These are phyloP conservation scores for Caryopteris hybrid DNA, from an alignment of 305 asterid genomes.

Conservation along the genomic window DNA sequence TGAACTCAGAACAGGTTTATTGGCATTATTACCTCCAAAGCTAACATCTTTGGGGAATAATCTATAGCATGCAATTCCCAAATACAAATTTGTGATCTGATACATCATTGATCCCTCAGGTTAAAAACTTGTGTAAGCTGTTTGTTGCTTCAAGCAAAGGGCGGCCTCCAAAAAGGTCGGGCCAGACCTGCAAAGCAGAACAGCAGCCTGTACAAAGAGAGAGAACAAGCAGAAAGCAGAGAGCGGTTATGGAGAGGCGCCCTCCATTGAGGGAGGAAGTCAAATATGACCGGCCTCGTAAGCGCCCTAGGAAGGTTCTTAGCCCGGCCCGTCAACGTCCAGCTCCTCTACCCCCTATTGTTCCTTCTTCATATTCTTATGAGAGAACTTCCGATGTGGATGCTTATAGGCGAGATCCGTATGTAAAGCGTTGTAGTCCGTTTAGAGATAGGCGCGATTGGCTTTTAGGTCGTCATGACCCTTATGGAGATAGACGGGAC, in stretches of 20 bases:
- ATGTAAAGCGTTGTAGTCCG: conserved; percentile 17
- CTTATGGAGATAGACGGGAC: conserved; percentile 28
- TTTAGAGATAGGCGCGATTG: conserved; percentile 19
- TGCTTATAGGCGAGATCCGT: conserved; percentile 37
- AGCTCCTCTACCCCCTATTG: conserved; percentile 21
- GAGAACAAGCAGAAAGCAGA: conserved; percentile 19
- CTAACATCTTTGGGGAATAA: background rate
- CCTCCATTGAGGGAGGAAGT: conserved; percentile 30
- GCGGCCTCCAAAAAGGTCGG: conserved; percentile 19
- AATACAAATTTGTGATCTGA: background rate
- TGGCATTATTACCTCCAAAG: background rate
- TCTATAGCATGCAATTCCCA: background rate
- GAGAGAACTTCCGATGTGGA: conserved; percentile 39
- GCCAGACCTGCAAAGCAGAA: conserved; percentile 29
- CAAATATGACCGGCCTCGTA: conserved; percentile 30
- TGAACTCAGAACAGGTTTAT: conserved; percentile 69
- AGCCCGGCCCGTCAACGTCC: conserved; percentile 25
- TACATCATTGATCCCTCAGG: conserved; percentile 38
- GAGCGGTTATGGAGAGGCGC: conserved; percentile 25
- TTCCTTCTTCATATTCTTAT: conserved; percentile 37
- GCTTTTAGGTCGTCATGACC: conserved; percentile 6
- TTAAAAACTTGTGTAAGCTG: conserved; percentile 60
- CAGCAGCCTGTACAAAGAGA: conserved; percentile 23
- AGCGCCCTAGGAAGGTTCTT: conserved; percentile 35
- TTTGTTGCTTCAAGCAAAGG: conserved; percentile 41